These are phyloP conservation scores for Suillus lakei DNA, from an alignment of 768 basidiomycete genomes.

Conservation along the genomic window DNA sequence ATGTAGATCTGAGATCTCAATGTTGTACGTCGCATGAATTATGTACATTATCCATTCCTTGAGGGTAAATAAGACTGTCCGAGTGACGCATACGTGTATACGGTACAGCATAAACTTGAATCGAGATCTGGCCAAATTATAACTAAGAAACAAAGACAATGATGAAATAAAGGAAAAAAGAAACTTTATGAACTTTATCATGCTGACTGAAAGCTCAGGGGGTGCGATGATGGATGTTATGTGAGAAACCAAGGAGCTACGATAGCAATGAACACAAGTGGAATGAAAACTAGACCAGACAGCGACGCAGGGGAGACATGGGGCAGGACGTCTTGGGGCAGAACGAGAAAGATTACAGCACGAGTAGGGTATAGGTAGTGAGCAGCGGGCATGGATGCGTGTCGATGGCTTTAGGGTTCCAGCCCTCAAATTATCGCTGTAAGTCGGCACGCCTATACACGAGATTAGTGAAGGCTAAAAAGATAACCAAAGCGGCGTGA, in stretches of 20 bases:
- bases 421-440: constrained; percentile 37
- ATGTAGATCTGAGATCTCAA: background rate
- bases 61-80: constrained; percentile 25
- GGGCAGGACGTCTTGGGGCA: background rate
- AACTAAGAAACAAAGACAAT: constrained; percentile 3
- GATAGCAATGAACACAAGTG: constrained; percentile 11
- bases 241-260: constrained; percentile 13
- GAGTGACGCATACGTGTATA: constrained; percentile 22
- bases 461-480: constrained; percentile 9
- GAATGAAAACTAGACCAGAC: constrained; percentile 7
- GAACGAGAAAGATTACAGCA: constrained; percentile 24
- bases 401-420: constrained; percentile 24
- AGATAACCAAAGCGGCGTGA: constrained; percentile 24
- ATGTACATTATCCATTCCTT: constrained; percentile 35
- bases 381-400: constrained; percentile 14
- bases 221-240: constrained; percentile 5
- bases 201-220: background rate
- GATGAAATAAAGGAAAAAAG: constrained; percentile 1
- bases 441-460: constrained; percentile 41
- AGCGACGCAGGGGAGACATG: constrained; percentile 6
- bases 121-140: constrained; percentile 28
- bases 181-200: background rate
- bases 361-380: constrained; percentile 34
- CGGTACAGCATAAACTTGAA: constrained; percentile 31
- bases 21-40: constrained; percentile 10